Percentiles rank a stretch among this genome's conserved stretches.
Conservation (phyloP, 306 rosid genomes). For the Arachis hypogaea region DNA sequence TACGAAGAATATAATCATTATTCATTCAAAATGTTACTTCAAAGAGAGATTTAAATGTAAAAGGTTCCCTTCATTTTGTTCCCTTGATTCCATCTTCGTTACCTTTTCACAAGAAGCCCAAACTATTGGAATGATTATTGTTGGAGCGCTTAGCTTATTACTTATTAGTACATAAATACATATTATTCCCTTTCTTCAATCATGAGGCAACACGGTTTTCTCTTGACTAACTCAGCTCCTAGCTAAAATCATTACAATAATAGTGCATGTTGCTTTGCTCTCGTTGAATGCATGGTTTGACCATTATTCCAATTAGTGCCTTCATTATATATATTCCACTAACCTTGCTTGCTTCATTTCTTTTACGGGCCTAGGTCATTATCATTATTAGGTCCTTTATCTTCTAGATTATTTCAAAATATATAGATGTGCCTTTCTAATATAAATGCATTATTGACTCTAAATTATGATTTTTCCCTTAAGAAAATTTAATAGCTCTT, state of each 20-base stretch:
- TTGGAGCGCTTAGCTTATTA: conserved; percentile 1
- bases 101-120: conserved; percentile 11
- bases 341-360: neutral
- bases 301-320: neutral
- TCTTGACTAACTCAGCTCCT: neutral
- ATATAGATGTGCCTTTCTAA: too few relatives aligned
- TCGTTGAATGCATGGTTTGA: conserved; percentile 24
- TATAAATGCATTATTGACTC: too few relatives aligned
- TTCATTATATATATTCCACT: neutral
- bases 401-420: neutral
- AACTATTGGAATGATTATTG: conserved; percentile 29
- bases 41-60: neutral
- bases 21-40: neutral
- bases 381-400: too few relatives aligned
- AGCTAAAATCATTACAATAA: conserved; percentile 13
- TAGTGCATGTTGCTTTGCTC: neutral
- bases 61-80: conserved; percentile 16
- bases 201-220: conserved; percentile 4
- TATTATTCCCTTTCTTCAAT: conserved; percentile 1
- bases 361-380: neutral
- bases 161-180: too few relatives aligned
- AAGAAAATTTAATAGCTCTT: neutral
- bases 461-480: neutral
- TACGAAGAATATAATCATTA: neutral
- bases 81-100: conserved; percentile 22